phyloP scores from a whole-genome alignment of 768 basidiomycete genomes.

The Boletus edulis region DNA sequence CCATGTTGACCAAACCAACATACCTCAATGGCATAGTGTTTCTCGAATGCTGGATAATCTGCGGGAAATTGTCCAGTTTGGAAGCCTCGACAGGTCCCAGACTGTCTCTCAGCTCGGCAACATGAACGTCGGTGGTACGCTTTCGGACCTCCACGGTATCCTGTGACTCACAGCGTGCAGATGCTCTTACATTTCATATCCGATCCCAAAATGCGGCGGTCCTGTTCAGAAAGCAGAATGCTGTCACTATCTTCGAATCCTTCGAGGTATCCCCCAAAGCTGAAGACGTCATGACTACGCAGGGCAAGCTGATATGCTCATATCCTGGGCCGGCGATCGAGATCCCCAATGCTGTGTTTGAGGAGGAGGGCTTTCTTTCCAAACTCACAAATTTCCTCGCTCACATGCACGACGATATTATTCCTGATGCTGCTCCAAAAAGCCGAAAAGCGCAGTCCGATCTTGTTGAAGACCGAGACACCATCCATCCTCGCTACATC shows the following conservation, averaged over 20 bases:
- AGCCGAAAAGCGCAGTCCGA: constrained; percentile 37
- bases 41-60: constrained; percentile 31
- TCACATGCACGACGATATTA: constrained; percentile 29
- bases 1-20: neutral
- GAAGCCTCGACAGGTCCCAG: constrained; percentile 6
- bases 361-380: constrained; percentile 28
- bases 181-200: constrained; percentile 37
- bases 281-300: constrained; percentile 33
- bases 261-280: constrained; percentile 45
- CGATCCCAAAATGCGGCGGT: constrained; percentile 49
- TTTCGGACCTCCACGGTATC: neutral
- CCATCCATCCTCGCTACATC: constrained; percentile 45
- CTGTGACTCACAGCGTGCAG: constrained; percentile 22
- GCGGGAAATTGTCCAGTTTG: neutral
- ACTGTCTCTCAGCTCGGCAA: constrained; percentile 11
- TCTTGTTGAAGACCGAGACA: constrained; percentile 39
- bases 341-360: constrained; percentile 29
- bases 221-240: constrained; percentile 33
- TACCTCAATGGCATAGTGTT: constrained; percentile 30
- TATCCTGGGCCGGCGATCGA: constrained; percentile 46
- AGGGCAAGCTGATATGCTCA: constrained; percentile 44
- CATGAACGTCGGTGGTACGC: constrained; percentile 22
- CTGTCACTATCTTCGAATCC: constrained; percentile 37
- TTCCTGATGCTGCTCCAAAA: constrained; percentile 33
- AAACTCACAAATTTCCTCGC: constrained; percentile 40